phyloP scores from a whole-genome alignment of 1,139 yeast genomes.

The Candida sanyaensis region DNA sequence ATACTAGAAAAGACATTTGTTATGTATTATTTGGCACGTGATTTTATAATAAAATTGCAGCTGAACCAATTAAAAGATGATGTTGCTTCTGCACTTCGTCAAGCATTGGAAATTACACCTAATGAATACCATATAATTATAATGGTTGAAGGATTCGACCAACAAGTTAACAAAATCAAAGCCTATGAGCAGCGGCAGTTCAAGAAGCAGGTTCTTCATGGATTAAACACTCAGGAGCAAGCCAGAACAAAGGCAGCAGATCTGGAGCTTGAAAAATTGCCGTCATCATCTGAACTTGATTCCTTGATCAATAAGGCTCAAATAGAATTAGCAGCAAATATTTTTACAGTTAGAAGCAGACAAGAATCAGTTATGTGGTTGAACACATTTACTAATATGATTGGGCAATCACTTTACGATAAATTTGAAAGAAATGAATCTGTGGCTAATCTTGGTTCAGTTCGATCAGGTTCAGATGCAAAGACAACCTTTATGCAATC shows the following conservation, averaged over 20 bases:
- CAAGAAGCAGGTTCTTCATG: slow-evolving; percentile 37
- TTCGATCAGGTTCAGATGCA: slow-evolving; percentile 53
- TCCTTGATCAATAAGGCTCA: slow-evolving; percentile 29
- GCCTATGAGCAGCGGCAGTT: slow-evolving; percentile 48
- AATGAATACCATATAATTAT: slow-evolving; percentile 32
- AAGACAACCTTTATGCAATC: slow-evolving; percentile 50
- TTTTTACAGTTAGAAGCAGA: slow-evolving; percentile 47
- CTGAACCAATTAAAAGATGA: slow-evolving; percentile 20
- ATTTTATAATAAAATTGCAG: slow-evolving; percentile 38
- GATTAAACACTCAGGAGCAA: slow-evolving; percentile 15
- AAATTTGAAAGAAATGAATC: slow-evolving; percentile 54
- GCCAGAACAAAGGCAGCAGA: slow-evolving; percentile 6
- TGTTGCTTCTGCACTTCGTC: slow-evolving; percentile 5
- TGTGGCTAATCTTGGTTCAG: slow-evolving; percentile 54
- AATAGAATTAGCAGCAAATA: slow-evolving; percentile 37
- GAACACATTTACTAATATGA: slow-evolving; percentile 56
- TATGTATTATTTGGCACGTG: slow-evolving; percentile 48
- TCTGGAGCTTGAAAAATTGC: slow-evolving; percentile 21
- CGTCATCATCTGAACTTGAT: slow-evolving; percentile 39
- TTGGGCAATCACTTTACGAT: slow-evolving; percentile 55
- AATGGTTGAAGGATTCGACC: slow-evolving; percentile 51
- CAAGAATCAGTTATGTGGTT: slow-evolving; percentile 57
- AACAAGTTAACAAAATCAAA: slow-evolving; percentile 42
- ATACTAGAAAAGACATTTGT: slow-evolving; percentile 45
- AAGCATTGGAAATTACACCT: slow-evolving; percentile 1